Conservation (phyloP, 2,329 filamentous ascomycete genomes). For the Grosmannia clavigera region DNA sequence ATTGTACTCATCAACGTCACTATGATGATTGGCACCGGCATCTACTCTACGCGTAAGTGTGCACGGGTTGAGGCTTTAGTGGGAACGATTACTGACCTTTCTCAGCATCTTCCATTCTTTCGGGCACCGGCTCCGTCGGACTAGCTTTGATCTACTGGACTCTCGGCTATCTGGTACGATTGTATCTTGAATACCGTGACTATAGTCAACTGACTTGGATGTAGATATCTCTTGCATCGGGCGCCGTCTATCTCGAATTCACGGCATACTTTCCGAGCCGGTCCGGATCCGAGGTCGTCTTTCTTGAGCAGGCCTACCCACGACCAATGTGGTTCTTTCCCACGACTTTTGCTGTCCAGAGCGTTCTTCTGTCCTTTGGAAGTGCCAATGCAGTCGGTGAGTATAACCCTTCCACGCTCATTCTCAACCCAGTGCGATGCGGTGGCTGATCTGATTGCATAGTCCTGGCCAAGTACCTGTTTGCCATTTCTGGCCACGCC, state of each 20-base stretch:
- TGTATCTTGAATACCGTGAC: too few species aligned
- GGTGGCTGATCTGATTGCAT: background rate
- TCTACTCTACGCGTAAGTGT: constrained; percentile 47
- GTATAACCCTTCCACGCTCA: background rate
- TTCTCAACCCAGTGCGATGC: background rate
- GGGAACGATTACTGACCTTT: background rate
- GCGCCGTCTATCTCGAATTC: constrained; percentile 51
- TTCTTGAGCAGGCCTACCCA: constrained; percentile 55
- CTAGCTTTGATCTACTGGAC: constrained; percentile 52
- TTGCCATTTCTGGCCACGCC: constrained; percentile 35
- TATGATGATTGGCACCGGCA: constrained; percentile 51
- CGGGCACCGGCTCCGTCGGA: constrained; percentile 48
- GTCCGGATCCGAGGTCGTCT: constrained; percentile 54
- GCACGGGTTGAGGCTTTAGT: background rate
- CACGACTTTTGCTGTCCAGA: constrained; percentile 50
- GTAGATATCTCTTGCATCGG: constrained; percentile 37
- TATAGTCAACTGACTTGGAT: background rate
- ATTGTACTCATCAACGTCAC: constrained; percentile 47
- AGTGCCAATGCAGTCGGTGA: constrained; percentile 49
- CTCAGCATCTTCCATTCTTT: constrained; percentile 44
- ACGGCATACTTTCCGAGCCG: constrained; percentile 54
- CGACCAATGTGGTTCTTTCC: constrained; percentile 52
- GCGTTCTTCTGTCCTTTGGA: constrained; percentile 51
- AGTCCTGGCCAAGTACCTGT: constrained; percentile 53
- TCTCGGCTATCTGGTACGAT: constrained; percentile 46